Evolutionary conservation across 1,284 basidiomycete genomes (phyloP), one percentile per base, ranked within the genome.

Genomic region (Moesziomyces parantarcticus): DNA sequence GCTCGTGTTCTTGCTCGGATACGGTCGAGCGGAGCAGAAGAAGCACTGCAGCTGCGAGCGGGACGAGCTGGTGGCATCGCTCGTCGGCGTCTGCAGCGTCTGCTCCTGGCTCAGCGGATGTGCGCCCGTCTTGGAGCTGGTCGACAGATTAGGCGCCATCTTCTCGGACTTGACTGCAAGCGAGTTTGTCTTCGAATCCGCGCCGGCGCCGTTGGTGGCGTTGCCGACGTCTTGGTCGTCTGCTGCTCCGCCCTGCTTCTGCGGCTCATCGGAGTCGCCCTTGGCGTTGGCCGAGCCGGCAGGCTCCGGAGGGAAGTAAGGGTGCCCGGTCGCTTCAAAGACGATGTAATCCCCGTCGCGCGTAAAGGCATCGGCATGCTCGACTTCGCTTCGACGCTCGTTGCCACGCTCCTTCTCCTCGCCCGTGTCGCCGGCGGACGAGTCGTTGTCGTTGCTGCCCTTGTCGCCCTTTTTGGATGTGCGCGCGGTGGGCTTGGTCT

Each of bases 281-380:
- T 55, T 50, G n/a, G 45, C 25, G 18, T 16, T 29, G 20, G 55
- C 36, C 1, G 45, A 34, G 8, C 49, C 40, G 26, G 46, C 26
- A 6, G 58, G 66, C 29, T 73, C 69, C 4, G 73, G 73, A 3
- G 76, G 69, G 42, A 77, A 75, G 56, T 78, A 80, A 6, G 77
- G 69, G 20, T 80, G 78, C 4, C 76, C 78, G 1, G 78, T 77
- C 21, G 72, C 74, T 53, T 80, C 78, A 58, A 80, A 80, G 11
- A 80, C 63, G 47, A 78, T 77, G 49, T 75, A 80, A 16, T 73
- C 58, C 41, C 69, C 74, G 18, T 66, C 63, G 43, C 74, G 69
- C 3, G 68, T 68, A 36, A 73, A 67, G 6, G 70, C 70, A 10
- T 67, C 54, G 18, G 55, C 56, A 29, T 75, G 63, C 34, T 71